A percentile compares a stretch with the other conserved stretches of the same genome.
phyloP scores from a whole-genome alignment of 192 early-diverging fungal genomes.

The Jimgerdemannia flammicorona region DNA sequence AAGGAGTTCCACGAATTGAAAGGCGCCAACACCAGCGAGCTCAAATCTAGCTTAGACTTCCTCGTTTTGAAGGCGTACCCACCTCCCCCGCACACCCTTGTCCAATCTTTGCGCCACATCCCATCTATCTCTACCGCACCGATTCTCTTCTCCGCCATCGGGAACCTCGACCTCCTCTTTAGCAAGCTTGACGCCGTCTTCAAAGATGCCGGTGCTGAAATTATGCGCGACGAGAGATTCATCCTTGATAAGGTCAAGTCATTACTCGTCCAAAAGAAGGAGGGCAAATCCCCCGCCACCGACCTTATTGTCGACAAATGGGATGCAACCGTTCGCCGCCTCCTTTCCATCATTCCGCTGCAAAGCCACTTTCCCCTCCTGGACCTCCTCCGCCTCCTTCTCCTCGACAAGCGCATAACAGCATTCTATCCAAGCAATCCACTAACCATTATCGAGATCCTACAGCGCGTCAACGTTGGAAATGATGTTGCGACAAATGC shows the following conservation, averaged over 20 bases:
- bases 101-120: slow-evolving; percentile 32
- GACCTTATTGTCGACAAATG: slow-evolving; percentile 26
- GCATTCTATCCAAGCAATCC: slow-evolving; percentile 41
- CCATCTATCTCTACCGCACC: slow-evolving; percentile 33
- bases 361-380: slow-evolving; percentile 58
- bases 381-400: slow-evolving; percentile 58
- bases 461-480: slow-evolving; percentile 20
- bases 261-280: slow-evolving; percentile 16
- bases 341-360: slow-evolving; percentile 27
- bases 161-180: slow-evolving; percentile 29
- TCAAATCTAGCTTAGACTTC: slow-evolving; percentile 55
- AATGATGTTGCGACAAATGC: neutral
- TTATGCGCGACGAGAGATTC: neutral
- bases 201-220: neutral
- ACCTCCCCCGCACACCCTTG: slow-evolving; percentile 59
- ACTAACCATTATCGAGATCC: neutral
- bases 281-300: slow-evolving; percentile 11
- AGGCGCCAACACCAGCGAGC: slow-evolving; percentile 58
- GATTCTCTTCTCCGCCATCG: slow-evolving; percentile 32
- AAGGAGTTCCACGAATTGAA: slow-evolving; percentile 48
- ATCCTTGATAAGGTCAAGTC: neutral
- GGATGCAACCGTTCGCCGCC: slow-evolving; percentile 20
- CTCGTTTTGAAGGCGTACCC: slow-evolving; percentile 62
- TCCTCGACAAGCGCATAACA: slow-evolving; percentile 38
- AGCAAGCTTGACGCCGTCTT: slow-evolving; percentile 23